phyloP scores from a whole-genome alignment of 73 alveolate genomes.

The Paramecium tetraurelia region DNA sequence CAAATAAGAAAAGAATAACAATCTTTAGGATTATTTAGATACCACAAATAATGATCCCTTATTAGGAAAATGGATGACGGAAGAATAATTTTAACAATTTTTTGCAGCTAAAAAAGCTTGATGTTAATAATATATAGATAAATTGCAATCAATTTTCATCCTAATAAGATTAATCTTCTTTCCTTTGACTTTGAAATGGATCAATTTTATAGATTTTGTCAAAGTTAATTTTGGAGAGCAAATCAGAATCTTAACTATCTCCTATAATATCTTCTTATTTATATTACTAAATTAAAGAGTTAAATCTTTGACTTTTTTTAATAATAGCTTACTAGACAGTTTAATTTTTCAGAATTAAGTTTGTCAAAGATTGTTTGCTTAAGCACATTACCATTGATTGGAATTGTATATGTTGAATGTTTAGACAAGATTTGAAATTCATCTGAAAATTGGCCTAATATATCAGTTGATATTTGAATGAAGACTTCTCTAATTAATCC shows the following conservation, averaged over 20 bases:
- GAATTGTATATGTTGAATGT: constrained; percentile 76
- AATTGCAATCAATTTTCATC: constrained; percentile 16
- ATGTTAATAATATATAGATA: background rate
- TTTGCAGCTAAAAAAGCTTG: background rate
- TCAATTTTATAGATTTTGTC: constrained; percentile 33
- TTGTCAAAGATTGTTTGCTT: constrained; percentile 37
- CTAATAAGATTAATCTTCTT: background rate
- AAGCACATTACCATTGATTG: constrained; percentile 70
- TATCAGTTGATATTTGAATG: constrained; percentile 57
- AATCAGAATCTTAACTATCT: constrained; percentile 58
- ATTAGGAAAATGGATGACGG: constrained; percentile 41
- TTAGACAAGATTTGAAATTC: constrained; percentile 73
- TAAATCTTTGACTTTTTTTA: constrained; percentile 53
- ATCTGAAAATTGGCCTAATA: constrained; percentile 66
- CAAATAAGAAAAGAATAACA: background rate
- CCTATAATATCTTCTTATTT: constrained; percentile 33
- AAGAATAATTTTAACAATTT: constrained; percentile 10
- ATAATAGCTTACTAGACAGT: constrained; percentile 34
- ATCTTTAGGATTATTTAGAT: background rate
- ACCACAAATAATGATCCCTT: background rate
- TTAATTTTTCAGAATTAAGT: constrained; percentile 32
- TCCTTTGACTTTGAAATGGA: constrained; percentile 31
- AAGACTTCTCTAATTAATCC: constrained; percentile 70
- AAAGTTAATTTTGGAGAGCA: constrained; percentile 41
- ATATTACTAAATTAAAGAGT: background rate